phyloP scores from a whole-genome alignment of 2,329 filamentous ascomycete genomes.

The Aaosphaeria arxii region DNA sequence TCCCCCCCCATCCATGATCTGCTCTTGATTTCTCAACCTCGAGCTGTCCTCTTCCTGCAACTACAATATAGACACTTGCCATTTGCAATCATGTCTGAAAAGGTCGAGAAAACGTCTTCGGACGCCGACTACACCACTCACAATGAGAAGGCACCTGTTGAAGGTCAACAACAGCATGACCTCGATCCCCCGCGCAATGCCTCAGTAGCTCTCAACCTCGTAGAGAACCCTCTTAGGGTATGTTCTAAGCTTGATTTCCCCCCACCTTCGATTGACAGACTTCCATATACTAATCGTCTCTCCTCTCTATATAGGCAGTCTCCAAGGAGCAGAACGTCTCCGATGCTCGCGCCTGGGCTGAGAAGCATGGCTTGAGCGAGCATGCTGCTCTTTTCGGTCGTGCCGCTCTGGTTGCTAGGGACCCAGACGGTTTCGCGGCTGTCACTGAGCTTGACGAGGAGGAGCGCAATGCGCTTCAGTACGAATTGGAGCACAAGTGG shows the following conservation, averaged over 20 bases:
- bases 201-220: slow-evolving; percentile 46
- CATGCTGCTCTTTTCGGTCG: slow-evolving; percentile 60
- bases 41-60: too few species aligned
- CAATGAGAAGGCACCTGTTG: neutral
- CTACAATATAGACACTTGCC: too few species aligned
- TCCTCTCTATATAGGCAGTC: slow-evolving; percentile 36
- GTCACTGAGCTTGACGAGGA: slow-evolving; percentile 59
- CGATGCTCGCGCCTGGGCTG: slow-evolving; percentile 62
- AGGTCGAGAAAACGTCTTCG: neutral
- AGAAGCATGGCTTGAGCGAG: slow-evolving; percentile 56
- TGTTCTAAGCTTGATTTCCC: slow-evolving; percentile 7
- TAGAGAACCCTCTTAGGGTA: slow-evolving; percentile 47
- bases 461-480: slow-evolving; percentile 58
- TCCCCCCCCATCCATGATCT: too few species aligned
- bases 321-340: slow-evolving; percentile 49
- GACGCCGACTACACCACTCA: neutral
- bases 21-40: too few species aligned
- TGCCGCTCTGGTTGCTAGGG: slow-evolving; percentile 72
- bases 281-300: neutral
- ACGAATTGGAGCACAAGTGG: slow-evolving; percentile 67
- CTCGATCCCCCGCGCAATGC: slow-evolving; percentile 26
- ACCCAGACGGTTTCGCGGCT: slow-evolving; percentile 61
- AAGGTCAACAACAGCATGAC: neutral
- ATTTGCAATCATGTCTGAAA: too few species aligned
- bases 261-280: neutral